phyloP scores from a whole-genome alignment of 352 stramenopile genomes.

The Globisporangium acanthophoron region DNA sequence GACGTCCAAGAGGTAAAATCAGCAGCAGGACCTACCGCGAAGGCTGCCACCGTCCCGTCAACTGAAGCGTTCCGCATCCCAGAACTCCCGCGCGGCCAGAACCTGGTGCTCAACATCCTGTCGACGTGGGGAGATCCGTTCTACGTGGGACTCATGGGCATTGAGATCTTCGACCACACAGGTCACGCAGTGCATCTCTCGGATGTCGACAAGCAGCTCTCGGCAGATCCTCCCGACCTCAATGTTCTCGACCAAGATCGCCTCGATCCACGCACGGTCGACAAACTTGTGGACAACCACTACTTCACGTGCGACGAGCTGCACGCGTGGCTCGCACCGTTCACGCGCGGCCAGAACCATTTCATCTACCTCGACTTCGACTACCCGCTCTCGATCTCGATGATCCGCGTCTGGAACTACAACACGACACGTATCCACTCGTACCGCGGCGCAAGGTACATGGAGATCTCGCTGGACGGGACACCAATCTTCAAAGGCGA shows the following conservation, averaged over 20 bases:
- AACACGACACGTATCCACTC: slow-evolving; percentile 79
- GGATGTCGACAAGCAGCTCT: slow-evolving; percentile 63
- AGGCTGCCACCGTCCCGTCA: neutral
- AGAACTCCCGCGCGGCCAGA: slow-evolving; percentile 57
- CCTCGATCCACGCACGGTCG: slow-evolving; percentile 71
- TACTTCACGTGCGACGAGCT: slow-evolving; percentile 86
- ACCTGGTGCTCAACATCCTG: slow-evolving; percentile 80
- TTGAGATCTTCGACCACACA: slow-evolving; percentile 86
- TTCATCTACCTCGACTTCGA: slow-evolving; percentile 80
- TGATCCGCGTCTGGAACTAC: slow-evolving; percentile 89
- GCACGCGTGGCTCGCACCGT: slow-evolving; percentile 87
- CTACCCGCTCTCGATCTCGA: slow-evolving; percentile 65
- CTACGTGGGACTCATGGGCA: slow-evolving; percentile 88
- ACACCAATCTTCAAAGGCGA: slow-evolving; percentile 79
- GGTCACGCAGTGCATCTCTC: slow-evolving; percentile 58
- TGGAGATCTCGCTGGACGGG: slow-evolving; percentile 57
- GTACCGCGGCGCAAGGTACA: slow-evolving; percentile 57
- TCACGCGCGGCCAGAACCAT: slow-evolving; percentile 66
- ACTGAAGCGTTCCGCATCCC: slow-evolving; percentile 60
- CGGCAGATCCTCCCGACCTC: slow-evolving; percentile 72
- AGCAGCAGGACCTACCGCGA: no score
- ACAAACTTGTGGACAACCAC: slow-evolving; percentile 88
- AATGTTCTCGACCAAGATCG: slow-evolving; percentile 77
- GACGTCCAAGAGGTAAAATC: neutral
- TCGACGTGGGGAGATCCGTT: slow-evolving; percentile 89